Conservation (phyloP, 345 rosid genomes). For the Mercurialis annua region DNA sequence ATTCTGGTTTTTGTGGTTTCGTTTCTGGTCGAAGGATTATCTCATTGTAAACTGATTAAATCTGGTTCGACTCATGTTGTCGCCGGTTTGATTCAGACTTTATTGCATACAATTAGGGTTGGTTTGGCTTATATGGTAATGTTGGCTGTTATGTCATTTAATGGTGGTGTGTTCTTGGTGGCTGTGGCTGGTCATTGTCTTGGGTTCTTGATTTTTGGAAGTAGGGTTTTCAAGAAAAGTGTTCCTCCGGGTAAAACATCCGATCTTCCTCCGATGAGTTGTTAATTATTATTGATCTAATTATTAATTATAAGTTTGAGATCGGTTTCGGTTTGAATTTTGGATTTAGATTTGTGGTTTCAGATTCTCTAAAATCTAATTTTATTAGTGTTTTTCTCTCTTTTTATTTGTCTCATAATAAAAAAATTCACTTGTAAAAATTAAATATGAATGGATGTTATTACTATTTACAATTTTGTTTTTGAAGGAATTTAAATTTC, state of each 20-base stretch:
- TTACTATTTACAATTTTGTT: background rate
- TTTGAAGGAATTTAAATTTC: background rate
- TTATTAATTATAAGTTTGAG: background rate
- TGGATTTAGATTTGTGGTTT: background rate
- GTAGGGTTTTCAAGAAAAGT: conserved; percentile 39
- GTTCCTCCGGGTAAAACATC: conserved; percentile 23
- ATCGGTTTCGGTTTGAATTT: background rate
- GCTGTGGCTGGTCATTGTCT: conserved; percentile 63
- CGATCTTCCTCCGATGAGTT: conserved; percentile 38
- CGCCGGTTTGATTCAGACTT: conserved; percentile 49
- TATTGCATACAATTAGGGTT: conserved; percentile 44
- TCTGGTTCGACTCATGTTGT: conserved; percentile 24
- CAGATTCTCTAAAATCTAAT: background rate
- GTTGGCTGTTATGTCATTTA: conserved; percentile 88
- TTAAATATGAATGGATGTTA: background rate
- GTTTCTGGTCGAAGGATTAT: conserved; percentile 50
- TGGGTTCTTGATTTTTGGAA: conserved; percentile 65
- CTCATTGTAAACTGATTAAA: conserved; percentile 37
- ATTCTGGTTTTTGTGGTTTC: conserved; percentile 43
- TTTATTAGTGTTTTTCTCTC: background rate
- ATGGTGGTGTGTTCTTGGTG: conserved; percentile 64
- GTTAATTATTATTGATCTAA: conserved; percentile 6
- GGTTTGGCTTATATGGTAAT: conserved; percentile 64
- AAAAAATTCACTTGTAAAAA: background rate
- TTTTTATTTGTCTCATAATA: background rate